A percentile compares a stretch with the other conserved stretches of the same genome.
These are phyloP conservation scores for Tricholoma saponaceum DNA, from an alignment of 768 basidiomycete species.

Conservation along the genomic window DNA sequence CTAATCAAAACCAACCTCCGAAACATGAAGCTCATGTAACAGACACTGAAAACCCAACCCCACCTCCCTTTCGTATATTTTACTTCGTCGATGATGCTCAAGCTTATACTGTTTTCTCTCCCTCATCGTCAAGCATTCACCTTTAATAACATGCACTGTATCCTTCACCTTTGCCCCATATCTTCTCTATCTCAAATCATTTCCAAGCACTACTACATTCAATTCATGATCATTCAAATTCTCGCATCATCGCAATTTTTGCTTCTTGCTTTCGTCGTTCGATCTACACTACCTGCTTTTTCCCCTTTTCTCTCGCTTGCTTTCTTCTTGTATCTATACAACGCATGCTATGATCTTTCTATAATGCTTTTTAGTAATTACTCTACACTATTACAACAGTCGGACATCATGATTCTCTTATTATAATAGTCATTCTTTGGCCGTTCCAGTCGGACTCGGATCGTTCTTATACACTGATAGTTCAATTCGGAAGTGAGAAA, in stretches of 20 bases:
- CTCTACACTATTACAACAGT: neutral
- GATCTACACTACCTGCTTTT: neutral
- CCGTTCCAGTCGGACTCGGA: neutral
- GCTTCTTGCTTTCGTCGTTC: neutral
- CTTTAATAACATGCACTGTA: neutral
- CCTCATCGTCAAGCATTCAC: neutral
- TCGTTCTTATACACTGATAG: neutral
- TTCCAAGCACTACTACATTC: neutral
- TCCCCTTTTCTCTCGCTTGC: neutral
- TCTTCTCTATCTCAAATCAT: neutral
- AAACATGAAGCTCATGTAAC: slow-evolving; percentile 50
- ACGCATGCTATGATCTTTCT: slow-evolving; percentile 5
- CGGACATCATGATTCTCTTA: neutral
- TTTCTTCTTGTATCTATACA: neutral
- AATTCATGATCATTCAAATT: neutral
- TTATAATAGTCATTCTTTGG: neutral
- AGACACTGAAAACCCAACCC: neutral
- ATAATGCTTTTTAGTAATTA: slow-evolving; percentile 1
- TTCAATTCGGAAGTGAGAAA: neutral
- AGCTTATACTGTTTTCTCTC: neutral
- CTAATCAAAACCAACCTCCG: slow-evolving; percentile 65
- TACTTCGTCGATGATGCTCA: slow-evolving; percentile 6
- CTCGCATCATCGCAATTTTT: neutral
- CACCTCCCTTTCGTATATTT: neutral
- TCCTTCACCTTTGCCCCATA: neutral